Base-by-base conservation (phyloP, 768 basidiomycete genomes). In the Phlebiopsis flavidoalba region DNA sequence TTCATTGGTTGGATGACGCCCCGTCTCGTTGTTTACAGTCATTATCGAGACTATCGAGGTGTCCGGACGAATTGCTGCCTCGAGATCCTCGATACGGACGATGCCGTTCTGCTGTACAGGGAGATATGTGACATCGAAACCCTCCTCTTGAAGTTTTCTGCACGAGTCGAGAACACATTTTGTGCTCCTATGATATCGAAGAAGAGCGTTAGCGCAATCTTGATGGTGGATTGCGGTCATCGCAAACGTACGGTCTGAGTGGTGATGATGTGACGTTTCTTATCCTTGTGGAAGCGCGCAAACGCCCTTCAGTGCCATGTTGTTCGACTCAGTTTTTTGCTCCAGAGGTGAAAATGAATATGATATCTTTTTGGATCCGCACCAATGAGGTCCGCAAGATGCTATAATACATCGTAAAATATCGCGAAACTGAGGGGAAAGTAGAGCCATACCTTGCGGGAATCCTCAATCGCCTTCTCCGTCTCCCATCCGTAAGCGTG, bases 401-500 rank as follows among this genome's bases (percentile, higher is more conserved):
- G 82, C 92, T 98, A 68, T 21, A 17, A 21, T 7, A 26, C n/a
- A 43, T 21, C 43, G 11, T 5, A 26, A n/a, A 59, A 22, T 37
- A 48, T 59, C 67, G 36, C 54, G 10, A n/a, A 8, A 2, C 17
- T 17, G 21, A 48, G n/a, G 6, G 24, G 3, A 37, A 1, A 31
- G 22, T 12, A n/a, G 24, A 24, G 71, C 26, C 69, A 21, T 55
- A 87, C 94, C 81, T 91, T 87, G 57, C 97, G 84, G 2, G 94
- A 95, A 63, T 88, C 86, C 70, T 98, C 97, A 7, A 97, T 92
- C 0, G 90, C 97, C 69, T 88, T 81, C 69, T 99, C 97, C 6
- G 96, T 93, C 75, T 99, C 97, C 97, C 97, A 99, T 3, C 97
- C 97, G 73, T 98, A 99, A 0, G 97, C 94, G 74, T 99, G 97